Evolutionary conservation across 192 early-diverging fungal genomes (phyloP).

Genomic region (Backusella tuberculispora): DNA sequence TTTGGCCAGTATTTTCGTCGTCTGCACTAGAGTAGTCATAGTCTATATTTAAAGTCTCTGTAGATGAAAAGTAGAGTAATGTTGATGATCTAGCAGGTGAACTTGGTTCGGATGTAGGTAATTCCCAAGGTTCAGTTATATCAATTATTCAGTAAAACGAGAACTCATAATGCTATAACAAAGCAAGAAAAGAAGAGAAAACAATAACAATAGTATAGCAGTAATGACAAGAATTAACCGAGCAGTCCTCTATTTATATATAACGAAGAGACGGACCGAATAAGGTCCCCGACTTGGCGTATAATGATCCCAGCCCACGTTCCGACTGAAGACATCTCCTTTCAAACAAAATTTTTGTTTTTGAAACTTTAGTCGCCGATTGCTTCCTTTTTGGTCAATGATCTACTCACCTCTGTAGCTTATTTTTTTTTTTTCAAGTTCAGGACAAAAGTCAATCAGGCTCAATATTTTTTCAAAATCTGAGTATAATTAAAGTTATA

Average conservation of each 20-base stretch:
- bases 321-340: too few relatives aligned
- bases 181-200: not conserved
- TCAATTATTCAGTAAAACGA: not conserved
- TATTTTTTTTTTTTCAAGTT: too few relatives aligned
- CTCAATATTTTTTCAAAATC: too few relatives aligned
- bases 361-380: too few relatives aligned
- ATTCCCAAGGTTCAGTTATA: not conserved
- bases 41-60: not conserved
- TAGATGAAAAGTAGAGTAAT: not conserved
- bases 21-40: too few relatives aligned
- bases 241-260: not conserved
- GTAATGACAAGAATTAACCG: not conserved
- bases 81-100: not conserved
- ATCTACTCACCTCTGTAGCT: too few relatives aligned
- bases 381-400: too few relatives aligned
- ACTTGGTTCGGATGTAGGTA: not conserved
- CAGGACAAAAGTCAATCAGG: too few relatives aligned
- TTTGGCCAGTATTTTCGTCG: not conserved
- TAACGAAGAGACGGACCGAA: not conserved
- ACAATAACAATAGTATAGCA: not conserved
- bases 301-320: too few relatives aligned
- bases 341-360: too few relatives aligned
- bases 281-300: too few relatives aligned
- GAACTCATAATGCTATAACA: not conserved
- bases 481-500: too few relatives aligned